Percentiles rank a stretch among this genome's conserved stretches.
Evolutionary conservation across 768 basidiomycete genomes (phyloP).

Genomic region (Phanerodontia chrysosporium): DNA sequence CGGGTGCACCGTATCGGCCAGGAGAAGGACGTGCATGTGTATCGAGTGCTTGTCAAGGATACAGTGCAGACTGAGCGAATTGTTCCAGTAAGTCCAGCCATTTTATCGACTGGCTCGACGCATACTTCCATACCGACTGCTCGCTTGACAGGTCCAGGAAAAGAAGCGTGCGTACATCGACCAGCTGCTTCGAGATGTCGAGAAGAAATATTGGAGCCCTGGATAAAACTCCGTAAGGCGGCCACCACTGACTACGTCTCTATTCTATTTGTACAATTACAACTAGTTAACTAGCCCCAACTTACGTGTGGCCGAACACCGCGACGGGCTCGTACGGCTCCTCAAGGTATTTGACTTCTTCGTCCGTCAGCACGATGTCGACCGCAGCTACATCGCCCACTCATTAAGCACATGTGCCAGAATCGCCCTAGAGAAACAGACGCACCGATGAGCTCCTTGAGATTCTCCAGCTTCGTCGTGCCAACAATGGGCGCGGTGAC

Average conservation of each 20-base stretch:
- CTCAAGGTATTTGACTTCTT: slow-evolving; percentile 54
- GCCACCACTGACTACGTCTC: too few species aligned
- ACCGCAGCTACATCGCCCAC: slow-evolving; percentile 32
- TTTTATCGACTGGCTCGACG: too few species aligned
- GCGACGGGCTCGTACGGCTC: slow-evolving; percentile 45
- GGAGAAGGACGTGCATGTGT: slow-evolving; percentile 23
- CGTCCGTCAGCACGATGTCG: slow-evolving; percentile 45
- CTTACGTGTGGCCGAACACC: slow-evolving; percentile 20
- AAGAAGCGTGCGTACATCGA: background rate
- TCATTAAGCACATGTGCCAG: background rate
- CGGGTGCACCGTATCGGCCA: slow-evolving; percentile 32
- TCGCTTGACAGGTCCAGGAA: background rate
- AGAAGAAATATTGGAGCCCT: too few species aligned
- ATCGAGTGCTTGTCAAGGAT: background rate
- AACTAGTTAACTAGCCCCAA: background rate
- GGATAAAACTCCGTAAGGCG: too few species aligned
- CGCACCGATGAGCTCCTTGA: slow-evolving; percentile 35
- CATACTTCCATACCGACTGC: background rate
- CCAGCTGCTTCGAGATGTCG: background rate
- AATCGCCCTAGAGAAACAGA: background rate
- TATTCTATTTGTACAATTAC: background rate
- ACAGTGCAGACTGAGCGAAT: slow-evolving; percentile 9
- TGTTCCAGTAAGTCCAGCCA: background rate
- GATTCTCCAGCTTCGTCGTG: slow-evolving; percentile 32
- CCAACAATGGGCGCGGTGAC: slow-evolving; percentile 39